These are phyloP conservation scores for Dryadomyces sulphureus DNA, from an alignment of 2,329 filamentous ascomycete genomes.

Conservation along the genomic window DNA sequence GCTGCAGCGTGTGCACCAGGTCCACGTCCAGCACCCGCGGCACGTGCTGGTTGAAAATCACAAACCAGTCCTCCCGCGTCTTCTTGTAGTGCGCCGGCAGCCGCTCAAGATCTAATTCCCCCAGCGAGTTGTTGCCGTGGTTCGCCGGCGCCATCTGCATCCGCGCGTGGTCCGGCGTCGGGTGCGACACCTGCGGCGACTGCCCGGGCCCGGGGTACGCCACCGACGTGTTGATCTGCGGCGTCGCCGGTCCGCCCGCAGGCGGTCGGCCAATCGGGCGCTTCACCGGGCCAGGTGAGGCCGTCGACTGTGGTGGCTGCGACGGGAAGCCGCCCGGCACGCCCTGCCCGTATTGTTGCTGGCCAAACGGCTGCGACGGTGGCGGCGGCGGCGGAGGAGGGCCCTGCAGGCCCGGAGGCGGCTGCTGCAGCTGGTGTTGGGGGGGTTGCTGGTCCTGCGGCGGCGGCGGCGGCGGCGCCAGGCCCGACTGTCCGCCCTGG, in stretches of 20 bases:
- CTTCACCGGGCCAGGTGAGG: slow-evolving; percentile 74
- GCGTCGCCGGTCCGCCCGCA: slow-evolving; percentile 62
- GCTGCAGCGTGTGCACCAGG: slow-evolving; percentile 78
- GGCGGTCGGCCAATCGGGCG: slow-evolving; percentile 56
- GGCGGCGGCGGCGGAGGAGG: slow-evolving; percentile 41
- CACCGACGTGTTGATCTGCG: slow-evolving; percentile 78
- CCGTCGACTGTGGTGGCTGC: slow-evolving; percentile 70
- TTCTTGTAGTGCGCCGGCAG: slow-evolving; percentile 80
- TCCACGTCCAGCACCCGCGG: slow-evolving; percentile 86
- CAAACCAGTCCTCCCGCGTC: slow-evolving; percentile 84
- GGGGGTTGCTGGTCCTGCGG: slow-evolving; percentile 42
- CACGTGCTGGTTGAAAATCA: slow-evolving; percentile 87
- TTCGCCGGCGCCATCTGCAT: slow-evolving; percentile 34
- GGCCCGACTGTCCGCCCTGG: slow-evolving; percentile 64
- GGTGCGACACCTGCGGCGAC: slow-evolving; percentile 78
- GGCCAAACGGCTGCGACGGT: slow-evolving; percentile 50
- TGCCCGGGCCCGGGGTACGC: slow-evolving; percentile 71
- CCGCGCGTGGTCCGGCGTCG: slow-evolving; percentile 53
- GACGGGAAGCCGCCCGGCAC: slow-evolving; percentile 59
- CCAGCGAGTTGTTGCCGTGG: slow-evolving; percentile 49
- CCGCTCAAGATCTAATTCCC: slow-evolving; percentile 75
- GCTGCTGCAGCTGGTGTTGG: slow-evolving; percentile 57
- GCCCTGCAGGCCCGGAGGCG: slow-evolving; percentile 50
- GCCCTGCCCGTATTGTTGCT: slow-evolving; percentile 44
- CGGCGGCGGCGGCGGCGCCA: slow-evolving; percentile 55